These are phyloP conservation scores for Rhodamnia rubescens DNA, from an alignment of 345 rosid genomes.

Conservation along the genomic window DNA sequence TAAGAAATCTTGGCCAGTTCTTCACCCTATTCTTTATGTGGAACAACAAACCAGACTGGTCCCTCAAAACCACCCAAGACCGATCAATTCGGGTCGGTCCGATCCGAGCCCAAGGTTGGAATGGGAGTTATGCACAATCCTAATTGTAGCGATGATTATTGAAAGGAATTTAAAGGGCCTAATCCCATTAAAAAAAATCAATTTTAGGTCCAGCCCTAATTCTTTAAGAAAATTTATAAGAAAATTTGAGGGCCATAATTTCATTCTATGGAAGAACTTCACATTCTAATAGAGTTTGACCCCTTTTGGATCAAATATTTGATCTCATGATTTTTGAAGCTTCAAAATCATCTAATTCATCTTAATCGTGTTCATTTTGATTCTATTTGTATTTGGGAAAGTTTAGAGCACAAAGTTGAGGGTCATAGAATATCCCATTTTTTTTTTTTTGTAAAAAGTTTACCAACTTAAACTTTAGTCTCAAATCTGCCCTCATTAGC, in stretches of 20 bases:
- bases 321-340: background rate
- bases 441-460: background rate
- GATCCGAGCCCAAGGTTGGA: background rate
- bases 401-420: background rate
- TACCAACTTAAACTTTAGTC: background rate
- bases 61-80: no score
- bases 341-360: background rate
- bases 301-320: background rate
- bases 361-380: background rate
- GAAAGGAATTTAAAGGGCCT: background rate
- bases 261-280: background rate
- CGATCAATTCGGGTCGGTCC: fast-evolving
- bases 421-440: background rate
- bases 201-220: background rate
- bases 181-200: no score
- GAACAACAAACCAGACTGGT: background rate
- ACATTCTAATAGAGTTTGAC: background rate
- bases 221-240: background rate
- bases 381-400: background rate
- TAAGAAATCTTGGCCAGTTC: background rate
- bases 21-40: background rate
- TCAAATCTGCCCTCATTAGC: background rate
- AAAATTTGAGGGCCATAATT: background rate
- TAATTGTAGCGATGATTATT: background rate
- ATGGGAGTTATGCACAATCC: background rate